These are phyloP conservation scores for Dactylonectria macrodidyma DNA, from an alignment of 2,329 filamentous ascomycete genomes.

Conservation along the genomic window DNA sequence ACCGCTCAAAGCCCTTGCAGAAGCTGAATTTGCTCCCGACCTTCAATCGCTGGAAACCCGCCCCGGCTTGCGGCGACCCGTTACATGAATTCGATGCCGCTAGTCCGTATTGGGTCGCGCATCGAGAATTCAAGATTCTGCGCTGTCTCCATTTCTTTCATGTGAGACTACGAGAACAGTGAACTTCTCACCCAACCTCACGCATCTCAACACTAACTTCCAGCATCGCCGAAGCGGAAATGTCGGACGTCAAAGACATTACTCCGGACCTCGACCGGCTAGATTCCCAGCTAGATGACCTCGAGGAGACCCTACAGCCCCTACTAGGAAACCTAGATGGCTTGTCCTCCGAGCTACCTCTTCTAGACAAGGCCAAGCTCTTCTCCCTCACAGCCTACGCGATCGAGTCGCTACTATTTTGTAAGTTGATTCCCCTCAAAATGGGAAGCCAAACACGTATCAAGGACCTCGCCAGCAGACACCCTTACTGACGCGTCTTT, in stretches of 20 bases:
- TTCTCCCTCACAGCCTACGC: slow-evolving; percentile 91
- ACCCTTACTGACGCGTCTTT: not conserved
- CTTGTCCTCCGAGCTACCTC: slow-evolving; percentile 82
- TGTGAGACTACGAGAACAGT: slow-evolving; percentile 40
- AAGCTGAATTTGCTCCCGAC: not conserved
- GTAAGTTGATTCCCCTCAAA: slow-evolving; percentile 61
- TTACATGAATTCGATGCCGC: slow-evolving; percentile 28
- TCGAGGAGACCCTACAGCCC: slow-evolving; percentile 83
- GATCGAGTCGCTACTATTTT: slow-evolving; percentile 91
- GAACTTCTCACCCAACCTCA: slow-evolving; percentile 23
- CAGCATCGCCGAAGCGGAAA: slow-evolving; percentile 38
- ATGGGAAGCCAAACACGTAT: too few relatives aligned
- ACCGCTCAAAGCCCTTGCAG: not conserved
- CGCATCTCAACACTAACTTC: slow-evolving; percentile 17
- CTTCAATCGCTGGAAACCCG: not conserved
- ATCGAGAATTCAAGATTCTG: slow-evolving; percentile 39
- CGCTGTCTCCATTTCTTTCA: slow-evolving; percentile 27
- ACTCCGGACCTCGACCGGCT: slow-evolving; percentile 80
- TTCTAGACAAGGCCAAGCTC: slow-evolving; percentile 96
- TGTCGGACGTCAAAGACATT: slow-evolving; percentile 68
- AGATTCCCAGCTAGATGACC: slow-evolving; percentile 82
- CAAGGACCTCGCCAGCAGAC: not conserved
- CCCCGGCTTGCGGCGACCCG: not conserved
- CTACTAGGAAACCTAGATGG: slow-evolving; percentile 78
- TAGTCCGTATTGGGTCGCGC: slow-evolving; percentile 33